A percentile compares a stretch with the other conserved stretches of the same genome.
Evolutionary conservation across 2,329 filamentous ascomycete species (phyloP).

Genomic region (Sodiomyces alkalinus): DNA sequence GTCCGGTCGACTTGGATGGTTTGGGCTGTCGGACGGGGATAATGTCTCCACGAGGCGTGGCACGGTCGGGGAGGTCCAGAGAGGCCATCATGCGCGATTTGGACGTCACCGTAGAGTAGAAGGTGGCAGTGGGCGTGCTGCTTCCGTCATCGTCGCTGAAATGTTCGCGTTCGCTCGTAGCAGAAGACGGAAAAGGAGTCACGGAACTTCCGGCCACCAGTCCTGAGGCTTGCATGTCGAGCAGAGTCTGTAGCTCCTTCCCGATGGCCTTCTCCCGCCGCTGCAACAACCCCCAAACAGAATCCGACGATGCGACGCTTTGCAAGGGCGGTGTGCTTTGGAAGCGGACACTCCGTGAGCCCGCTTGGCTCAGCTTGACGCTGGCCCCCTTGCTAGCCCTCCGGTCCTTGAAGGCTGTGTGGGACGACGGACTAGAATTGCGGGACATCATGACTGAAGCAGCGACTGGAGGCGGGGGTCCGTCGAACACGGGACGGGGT

Average conservation of each 20-base stretch:
- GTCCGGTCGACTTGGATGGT: constrained; percentile 30
- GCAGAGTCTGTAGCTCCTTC: constrained; percentile 28
- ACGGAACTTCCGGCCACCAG: constrained; percentile 21
- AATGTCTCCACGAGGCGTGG: constrained; percentile 29
- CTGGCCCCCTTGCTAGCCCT: constrained; percentile 1
- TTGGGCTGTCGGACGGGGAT: constrained; percentile 46
- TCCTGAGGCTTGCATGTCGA: constrained; percentile 32
- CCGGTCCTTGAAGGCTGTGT: neutral
- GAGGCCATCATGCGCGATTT: constrained; percentile 23
- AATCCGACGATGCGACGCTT: constrained; percentile 20
- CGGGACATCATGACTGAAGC: constrained; percentile 21
- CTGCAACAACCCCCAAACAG: constrained; percentile 30
- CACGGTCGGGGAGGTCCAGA: constrained; percentile 24
- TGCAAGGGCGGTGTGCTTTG: constrained; percentile 15
- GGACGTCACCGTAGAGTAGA: constrained; percentile 22
- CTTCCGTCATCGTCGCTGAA: constrained; percentile 25
- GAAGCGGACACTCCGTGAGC: constrained; percentile 23
- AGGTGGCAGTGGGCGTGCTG: constrained; percentile 23
- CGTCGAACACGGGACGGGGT: constrained; percentile 24
- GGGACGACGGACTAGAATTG: neutral
- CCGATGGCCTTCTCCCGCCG: constrained; percentile 30
- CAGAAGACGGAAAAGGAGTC: constrained; percentile 7
- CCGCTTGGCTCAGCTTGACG: constrained; percentile 3
- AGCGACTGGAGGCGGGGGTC: constrained; percentile 36
- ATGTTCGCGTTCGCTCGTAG: constrained; percentile 12